Percentiles rank a stretch among this genome's conserved stretches.
Evolutionary conservation across 495 filamentous ascomycete genomes (phyloP).

Genomic region (Symbiotaphrina buchneri): DNA sequence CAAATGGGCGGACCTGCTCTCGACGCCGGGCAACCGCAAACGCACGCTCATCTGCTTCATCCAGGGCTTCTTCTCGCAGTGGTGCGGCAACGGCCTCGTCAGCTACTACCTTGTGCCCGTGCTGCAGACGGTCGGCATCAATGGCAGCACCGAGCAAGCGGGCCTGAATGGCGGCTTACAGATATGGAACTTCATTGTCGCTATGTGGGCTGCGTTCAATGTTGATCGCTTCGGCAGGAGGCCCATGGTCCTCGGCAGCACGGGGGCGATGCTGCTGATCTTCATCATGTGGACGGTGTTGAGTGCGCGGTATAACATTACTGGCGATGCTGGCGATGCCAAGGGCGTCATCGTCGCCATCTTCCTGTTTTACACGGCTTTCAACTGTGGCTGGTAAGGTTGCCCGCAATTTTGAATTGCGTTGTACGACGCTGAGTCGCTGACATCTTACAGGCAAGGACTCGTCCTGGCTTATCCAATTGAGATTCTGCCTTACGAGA

Average conservation of each 20-base stretch:
- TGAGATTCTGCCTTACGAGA: too few relatives aligned
- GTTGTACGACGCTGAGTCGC: background rate
- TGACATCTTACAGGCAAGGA: too few relatives aligned
- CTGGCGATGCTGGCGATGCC: constrained; percentile 9
- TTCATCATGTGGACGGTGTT: constrained; percentile 24
- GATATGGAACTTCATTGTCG: constrained; percentile 29
- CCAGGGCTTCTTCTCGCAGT: background rate
- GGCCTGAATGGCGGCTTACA: constrained; percentile 29
- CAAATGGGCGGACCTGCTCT: background rate
- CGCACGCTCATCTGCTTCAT: background rate
- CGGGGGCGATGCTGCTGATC: constrained; percentile 27
- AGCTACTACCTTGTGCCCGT: constrained; percentile 10
- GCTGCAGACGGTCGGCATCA: constrained; percentile 26
- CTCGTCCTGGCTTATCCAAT: too few relatives aligned
- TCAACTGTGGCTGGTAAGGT: constrained; percentile 11
- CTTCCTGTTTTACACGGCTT: constrained; percentile 19
- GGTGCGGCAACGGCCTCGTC: background rate
- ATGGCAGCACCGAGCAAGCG: constrained; percentile 20
- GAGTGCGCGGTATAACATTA: constrained; percentile 11
- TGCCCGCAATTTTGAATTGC: background rate
- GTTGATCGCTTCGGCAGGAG: constrained; percentile 32
- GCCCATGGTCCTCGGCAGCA: constrained; percentile 27
- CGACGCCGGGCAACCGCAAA: background rate
- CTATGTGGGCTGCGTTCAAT: constrained; percentile 29
- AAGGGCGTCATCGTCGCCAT: constrained; percentile 18